Base-by-base conservation (phyloP, 768 basidiomycete species). In the Auricularia sp. region DNA sequence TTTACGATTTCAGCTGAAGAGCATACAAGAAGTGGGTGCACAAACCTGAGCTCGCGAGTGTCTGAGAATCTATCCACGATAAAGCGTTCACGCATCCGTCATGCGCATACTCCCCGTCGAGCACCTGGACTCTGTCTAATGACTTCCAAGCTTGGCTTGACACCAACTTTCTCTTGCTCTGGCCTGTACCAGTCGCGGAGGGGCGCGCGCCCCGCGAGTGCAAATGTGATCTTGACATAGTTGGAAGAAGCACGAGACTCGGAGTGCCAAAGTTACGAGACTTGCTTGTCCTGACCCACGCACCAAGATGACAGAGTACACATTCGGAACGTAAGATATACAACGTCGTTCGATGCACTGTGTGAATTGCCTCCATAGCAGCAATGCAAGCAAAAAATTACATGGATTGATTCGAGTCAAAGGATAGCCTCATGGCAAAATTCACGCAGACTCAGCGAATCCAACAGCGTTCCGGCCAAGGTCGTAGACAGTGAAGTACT, bases 401-500 rank as follows among this genome's bases (percentile, higher is more conserved):
- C 47, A 51, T 51, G 47, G 10, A 18, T 44, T 16, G 47, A 18
- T 21, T 51, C 47, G 3, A 18, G 8, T 21, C 14, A 51, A 51
- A 6, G 47, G 6, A 21, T 6, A 6, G 18, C 6, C 21, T 51
- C 47, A 18, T 51, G 11, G 21, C 47, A 18, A 18, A 8, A 18
- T 62, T 76, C 67, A 80, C n/a, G 62, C 68, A 21, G 79, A 70
- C n/a, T 64, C 64, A 29, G 93, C 93, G 69, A 95, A 93, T 53
- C 92, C 93, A 67, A 96, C 89, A 47, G 92, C 92, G 74, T 93
- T 69, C 67, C 76, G 79, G 39, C 81, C 87, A 33, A 88, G 81
- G 70, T 93, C 91, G 70, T 92, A 93, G n/a, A 93, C 89, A n/a
- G 90, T 91, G 77, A 81, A 91, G 75, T 88, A 93, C 72, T 87